phyloP scores from a whole-genome alignment of 2,329 filamentous ascomycete genomes.

The Verticillium klebahnii region DNA sequence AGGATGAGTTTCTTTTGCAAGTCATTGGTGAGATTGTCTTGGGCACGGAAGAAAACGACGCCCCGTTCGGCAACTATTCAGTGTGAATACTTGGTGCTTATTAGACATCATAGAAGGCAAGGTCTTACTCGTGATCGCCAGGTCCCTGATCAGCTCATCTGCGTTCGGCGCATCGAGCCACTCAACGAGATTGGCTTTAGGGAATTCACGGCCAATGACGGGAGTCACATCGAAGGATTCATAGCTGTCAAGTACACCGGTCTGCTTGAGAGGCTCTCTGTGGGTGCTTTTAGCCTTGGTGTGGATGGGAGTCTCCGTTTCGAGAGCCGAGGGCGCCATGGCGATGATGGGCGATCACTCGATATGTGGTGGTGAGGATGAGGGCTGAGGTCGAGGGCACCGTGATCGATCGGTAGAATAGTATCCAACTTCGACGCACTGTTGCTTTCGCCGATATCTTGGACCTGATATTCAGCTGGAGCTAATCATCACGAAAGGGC shows the following conservation, averaged over 20 bases:
- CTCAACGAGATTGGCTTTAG: slow-evolving; percentile 44
- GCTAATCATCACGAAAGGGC: background rate
- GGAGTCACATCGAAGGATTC: slow-evolving; percentile 46
- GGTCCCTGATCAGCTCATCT: slow-evolving; percentile 52
- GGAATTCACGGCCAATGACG: slow-evolving; percentile 51
- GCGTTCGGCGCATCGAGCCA: slow-evolving; percentile 49
- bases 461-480: no score
- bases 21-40: slow-evolving; percentile 51
- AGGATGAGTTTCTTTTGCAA: slow-evolving; percentile 57
- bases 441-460: no score
- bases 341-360: background rate
- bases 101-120: background rate
- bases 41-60: slow-evolving; percentile 61
- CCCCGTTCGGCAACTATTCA: slow-evolving; percentile 53
- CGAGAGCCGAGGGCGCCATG: slow-evolving; percentile 13
- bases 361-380: no score
- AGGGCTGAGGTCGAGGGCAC: no score
- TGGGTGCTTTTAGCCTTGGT: slow-evolving; percentile 4
- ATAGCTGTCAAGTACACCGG: slow-evolving; percentile 36
- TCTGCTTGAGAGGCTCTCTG: slow-evolving; percentile 23
- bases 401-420: no score
- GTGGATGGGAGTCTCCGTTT: slow-evolving; percentile 7
- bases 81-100: background rate
- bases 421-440: no score
- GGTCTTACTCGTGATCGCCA: slow-evolving; percentile 53